Evolutionary conservation across 2,329 filamentous ascomycete species (phyloP), one percentile per base, ranked within the genome.

Genomic region (Xylaria sp.): DNA sequence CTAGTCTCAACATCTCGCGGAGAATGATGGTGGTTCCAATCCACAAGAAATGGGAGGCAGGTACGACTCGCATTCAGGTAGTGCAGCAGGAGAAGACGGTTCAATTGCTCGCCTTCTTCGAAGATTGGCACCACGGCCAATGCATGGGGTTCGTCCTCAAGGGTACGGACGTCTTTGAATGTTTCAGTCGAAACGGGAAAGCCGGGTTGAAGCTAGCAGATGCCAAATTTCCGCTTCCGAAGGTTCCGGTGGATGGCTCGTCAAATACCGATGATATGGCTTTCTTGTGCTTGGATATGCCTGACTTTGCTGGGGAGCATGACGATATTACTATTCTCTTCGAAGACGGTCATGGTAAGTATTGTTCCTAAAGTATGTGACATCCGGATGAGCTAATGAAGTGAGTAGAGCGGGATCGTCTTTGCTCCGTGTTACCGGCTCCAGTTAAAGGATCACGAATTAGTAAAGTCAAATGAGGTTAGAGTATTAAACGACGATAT

Each of bases 11-110:
- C 66, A 97, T 97, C 72, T 90, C 94, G 1, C 90, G 94, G 35
- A 89, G 93, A 58, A 88, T 93, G 72, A 96, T 94, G 91, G 93
- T 97, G 13, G 93, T 97, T 18, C 93, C 93, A 0, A 95, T 97
- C 72, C 92, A 97, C 82, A 97, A 97, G 82, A 96, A 96, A 79
- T 97, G 93, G 93, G 93, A 97, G 77, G 92, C 94, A 2, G 89
- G 86, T n/a, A 87, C 86, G 44, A 93, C 93, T 9, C 89, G 94
- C 42, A 84, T 97, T 8, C 94, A 97, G 78, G 85, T 97, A 44
- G 89, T 97, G 42, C 86, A 89, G 72, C 90, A 91, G 72, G 92
- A 94, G 70, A 92, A 90, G 75, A 87, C 92, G 16, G 81, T 92
- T 25, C 93, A 97, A 78, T 83, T 98, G 35, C 82, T 97, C 25